A percentile compares a stretch with the other conserved stretches of the same genome.
phyloP scores from a whole-genome alignment of 2,329 filamentous ascomycete genomes.

The Neofusicoccum ribis region DNA sequence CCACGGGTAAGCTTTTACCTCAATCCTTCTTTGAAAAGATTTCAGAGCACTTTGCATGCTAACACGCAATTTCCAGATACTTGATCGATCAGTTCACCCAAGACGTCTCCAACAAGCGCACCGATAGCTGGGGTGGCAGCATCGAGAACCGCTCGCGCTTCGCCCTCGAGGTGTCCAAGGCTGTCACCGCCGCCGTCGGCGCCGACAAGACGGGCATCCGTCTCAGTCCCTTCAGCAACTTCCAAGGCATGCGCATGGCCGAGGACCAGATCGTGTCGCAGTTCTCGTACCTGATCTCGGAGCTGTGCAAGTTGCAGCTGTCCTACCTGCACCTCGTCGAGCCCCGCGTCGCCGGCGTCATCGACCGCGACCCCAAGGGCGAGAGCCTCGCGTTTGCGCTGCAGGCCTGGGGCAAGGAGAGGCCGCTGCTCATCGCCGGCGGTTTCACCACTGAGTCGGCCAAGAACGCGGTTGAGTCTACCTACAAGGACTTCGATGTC shows the following conservation, averaged over 20 bases:
- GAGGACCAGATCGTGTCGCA: slow-evolving; percentile 59
- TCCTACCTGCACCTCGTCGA: slow-evolving; percentile 65
- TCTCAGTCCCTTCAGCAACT: slow-evolving; percentile 60
- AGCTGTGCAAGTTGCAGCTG: slow-evolving; percentile 54
- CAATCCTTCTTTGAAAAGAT: not conserved
- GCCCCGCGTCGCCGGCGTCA: slow-evolving; percentile 49
- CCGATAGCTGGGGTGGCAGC: slow-evolving; percentile 49
- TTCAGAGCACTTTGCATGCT: not conserved
- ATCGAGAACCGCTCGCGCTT: slow-evolving; percentile 56
- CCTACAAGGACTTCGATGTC: slow-evolving; percentile 47
- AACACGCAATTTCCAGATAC: slow-evolving; percentile 52
- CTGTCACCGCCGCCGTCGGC: slow-evolving; percentile 52
- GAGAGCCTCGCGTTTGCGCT: slow-evolving; percentile 29
- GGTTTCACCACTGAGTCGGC: slow-evolving; percentile 45
- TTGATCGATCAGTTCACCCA: slow-evolving; percentile 67
- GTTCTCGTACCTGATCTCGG: slow-evolving; percentile 58
- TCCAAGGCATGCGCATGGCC: slow-evolving; percentile 64
- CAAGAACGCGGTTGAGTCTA: slow-evolving; percentile 36
- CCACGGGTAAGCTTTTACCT: slow-evolving; percentile 49
- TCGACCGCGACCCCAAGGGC: slow-evolving; percentile 27
- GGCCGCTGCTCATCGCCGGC: slow-evolving; percentile 43
- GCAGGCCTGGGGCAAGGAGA: slow-evolving; percentile 26
- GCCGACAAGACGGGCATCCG: slow-evolving; percentile 57
- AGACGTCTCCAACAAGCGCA: slow-evolving; percentile 56
- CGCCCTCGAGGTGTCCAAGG: slow-evolving; percentile 54